Evolutionary conservation across 192 early-diverging fungal genomes (phyloP), one percentile per base, ranked within the genome.

Genomic region (Entomortierella lignicola): DNA sequence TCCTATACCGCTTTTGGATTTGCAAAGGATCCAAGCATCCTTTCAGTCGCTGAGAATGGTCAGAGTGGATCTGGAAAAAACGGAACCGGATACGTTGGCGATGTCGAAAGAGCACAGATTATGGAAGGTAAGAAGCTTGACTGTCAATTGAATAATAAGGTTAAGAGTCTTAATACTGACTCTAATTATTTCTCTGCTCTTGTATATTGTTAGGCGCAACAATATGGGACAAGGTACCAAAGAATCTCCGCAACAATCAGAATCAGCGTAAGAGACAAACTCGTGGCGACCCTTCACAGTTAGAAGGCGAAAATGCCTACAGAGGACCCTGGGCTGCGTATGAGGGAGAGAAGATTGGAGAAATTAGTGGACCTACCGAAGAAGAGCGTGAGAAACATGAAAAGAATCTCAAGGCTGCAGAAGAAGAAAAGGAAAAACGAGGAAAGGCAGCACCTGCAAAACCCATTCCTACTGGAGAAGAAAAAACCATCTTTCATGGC

Each of bases 241-340:
- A 79, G 47, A 55, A 73, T 29, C 68, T 81, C 50, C 84, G 77
- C 37, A 69, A 75, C 51, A 54, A 85, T 57, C 55, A 68, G 25
- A 53, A 60, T 54, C 86, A 93, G 69, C 77, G 89, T 65, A 86
- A 91, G 69, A 89, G 95, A 63, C 90, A 93, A 71, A 75, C 83
- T 12, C 92, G 90, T 59, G 96, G 96, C 41, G 92, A 97, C 52
- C 71, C 94, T 3, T 80, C 81, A 4, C 84, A 92, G 53, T 60
- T 95, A 8, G 92, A 93, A 26, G 95, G 93, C 39, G 90, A 89
- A 0, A 80, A 87, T 72, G 89, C 91, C 10, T 98, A 94, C 66
- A 85, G 87, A 62, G 98, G 98, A 1, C 98, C 97, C 5, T 98
- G 97, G 98, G 95, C 96, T 0, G 93, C 96, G 1, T 99, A 92